phyloP scores from a whole-genome alignment of 1,139 yeast genomes.

The Wickerhamiella infanticola region DNA sequence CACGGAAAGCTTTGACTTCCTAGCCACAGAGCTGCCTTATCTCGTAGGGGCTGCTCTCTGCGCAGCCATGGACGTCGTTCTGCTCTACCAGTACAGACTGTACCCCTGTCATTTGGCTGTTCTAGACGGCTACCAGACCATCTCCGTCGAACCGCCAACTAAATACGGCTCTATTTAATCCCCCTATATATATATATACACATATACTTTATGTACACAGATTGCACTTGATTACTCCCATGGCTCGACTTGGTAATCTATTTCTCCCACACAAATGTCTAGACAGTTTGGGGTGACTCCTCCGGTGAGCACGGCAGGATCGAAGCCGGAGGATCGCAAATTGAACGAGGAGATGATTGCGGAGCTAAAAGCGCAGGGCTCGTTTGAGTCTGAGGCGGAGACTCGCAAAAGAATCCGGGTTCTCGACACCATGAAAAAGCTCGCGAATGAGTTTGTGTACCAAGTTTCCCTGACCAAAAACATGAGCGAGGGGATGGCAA shows the following conservation, averaged over 20 bases:
- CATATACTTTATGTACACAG: background rate
- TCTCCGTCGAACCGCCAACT: background rate
- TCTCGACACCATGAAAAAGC: constrained; percentile 48
- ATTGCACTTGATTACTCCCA: too few relatives aligned
- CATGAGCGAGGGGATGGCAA: constrained; percentile 96
- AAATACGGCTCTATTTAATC: background rate
- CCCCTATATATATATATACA: too few relatives aligned
- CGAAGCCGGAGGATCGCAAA: constrained; percentile 63
- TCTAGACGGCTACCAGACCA: constrained; percentile 1
- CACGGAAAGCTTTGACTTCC: constrained; percentile 33
- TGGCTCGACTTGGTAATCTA: too few relatives aligned
- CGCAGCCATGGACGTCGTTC: constrained; percentile 50
- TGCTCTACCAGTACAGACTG: constrained; percentile 43
- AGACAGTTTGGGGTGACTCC: constrained; percentile 65
- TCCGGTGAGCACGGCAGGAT: constrained; percentile 72
- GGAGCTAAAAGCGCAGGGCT: constrained; percentile 70
- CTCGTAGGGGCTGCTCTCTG: constrained; percentile 74
- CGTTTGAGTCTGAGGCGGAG: constrained; percentile 76
- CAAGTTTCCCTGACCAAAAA: constrained; percentile 64
- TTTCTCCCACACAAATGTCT: background rate
- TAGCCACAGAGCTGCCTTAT: constrained; percentile 61
- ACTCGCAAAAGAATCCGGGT: constrained; percentile 67
- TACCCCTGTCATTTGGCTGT: constrained; percentile 11
- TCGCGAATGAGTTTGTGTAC: constrained; percentile 70
- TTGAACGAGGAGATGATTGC: constrained; percentile 62